Conservation (phyloP, 495 filamentous ascomycete genomes). For the Aspergillus incahuasiensis region DNA sequence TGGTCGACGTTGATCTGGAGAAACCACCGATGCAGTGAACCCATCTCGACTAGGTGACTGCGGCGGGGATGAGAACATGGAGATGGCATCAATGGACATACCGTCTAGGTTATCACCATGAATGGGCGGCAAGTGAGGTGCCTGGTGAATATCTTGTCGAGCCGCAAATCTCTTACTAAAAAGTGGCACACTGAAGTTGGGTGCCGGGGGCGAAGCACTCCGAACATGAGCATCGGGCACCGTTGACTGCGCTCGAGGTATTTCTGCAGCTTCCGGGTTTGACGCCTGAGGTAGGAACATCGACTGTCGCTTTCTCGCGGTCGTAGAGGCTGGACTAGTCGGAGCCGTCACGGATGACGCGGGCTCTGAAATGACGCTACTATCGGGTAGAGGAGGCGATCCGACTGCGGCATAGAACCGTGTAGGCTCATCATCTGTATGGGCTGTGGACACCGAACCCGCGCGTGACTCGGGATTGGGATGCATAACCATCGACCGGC, state of each 20-base stretch:
- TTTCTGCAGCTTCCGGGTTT: conserved; percentile 16
- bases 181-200: conserved; percentile 49
- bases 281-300: conserved; percentile 16
- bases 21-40: conserved; percentile 19
- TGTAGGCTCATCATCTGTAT: conserved; percentile 20
- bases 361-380: conserved; percentile 11
- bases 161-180: conserved; percentile 44
- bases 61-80: conserved; percentile 32
- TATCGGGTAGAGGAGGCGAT: conserved; percentile 10
- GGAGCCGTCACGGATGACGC: conserved; percentile 12
- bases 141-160: conserved; percentile 17
- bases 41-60: conserved; percentile 35
- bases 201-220: conserved; percentile 38
- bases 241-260: conserved; percentile 25
- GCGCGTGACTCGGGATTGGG: conserved; percentile 25
- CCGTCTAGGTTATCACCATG: conserved; percentile 17
- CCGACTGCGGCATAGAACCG: conserved; percentile 17
- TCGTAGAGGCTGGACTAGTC: conserved; percentile 24
- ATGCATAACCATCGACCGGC: conserved; percentile 23
- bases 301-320: conserved; percentile 26
- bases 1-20: conserved; percentile 16
- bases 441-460: conserved; percentile 28
- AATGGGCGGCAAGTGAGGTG: conserved; percentile 15
- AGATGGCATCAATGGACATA: conserved; percentile 20
- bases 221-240: conserved; percentile 27